Base-by-base conservation (phyloP, 2,329 filamentous ascomycete genomes). In the Zymoseptoria passerinii region DNA sequence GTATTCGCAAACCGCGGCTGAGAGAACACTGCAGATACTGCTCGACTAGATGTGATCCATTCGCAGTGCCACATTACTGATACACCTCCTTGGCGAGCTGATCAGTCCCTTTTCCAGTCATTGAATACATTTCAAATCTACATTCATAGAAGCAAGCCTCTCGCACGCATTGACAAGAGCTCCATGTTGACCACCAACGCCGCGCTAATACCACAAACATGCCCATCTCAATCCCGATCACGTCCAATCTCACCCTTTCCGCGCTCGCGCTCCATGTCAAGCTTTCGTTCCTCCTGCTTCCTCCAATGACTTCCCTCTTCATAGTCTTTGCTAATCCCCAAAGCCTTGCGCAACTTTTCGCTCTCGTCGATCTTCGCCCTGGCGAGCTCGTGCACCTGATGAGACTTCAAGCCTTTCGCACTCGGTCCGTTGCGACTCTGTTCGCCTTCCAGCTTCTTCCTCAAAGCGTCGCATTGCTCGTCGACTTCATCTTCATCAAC, bases 311-410 rank as follows among this genome's bases (percentile, higher is more conserved):
- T 83, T 5, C 90, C 91, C 73, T 95, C 90, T 70, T 92, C 86
- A 68, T 94, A 94, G 72, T 92, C 82, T 70, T 87, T 86, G 70
- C 86, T 86, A 68, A 97, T 95, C 53, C 91, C 92, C 65, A 99
- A 79, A 7, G 94, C 94, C 74, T 81, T 89, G 64, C 92, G 80
- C 72, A 99, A 77, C 67, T 89, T 83, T 76, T 97, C 92, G 74
- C 88, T 96, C 80, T 99, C 94, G 72, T 90, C 88, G 66, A 95
- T 92, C 81, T 99, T 99, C 60, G 92, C 94, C 69, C 94, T 89
- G 18, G 94, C 94, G 72, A 96, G 81, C 76, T 97, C 94, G 77
- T 99, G 94, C 19, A 97, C 91, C 75, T 97, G 90, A 75, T 97
- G 91, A 65, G 86, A 81, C 76, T 97, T 99, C 63, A 97, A 81